Evolutionary conservation across 768 basidiomycete species (phyloP).

Genomic region (Suillus discolor): DNA sequence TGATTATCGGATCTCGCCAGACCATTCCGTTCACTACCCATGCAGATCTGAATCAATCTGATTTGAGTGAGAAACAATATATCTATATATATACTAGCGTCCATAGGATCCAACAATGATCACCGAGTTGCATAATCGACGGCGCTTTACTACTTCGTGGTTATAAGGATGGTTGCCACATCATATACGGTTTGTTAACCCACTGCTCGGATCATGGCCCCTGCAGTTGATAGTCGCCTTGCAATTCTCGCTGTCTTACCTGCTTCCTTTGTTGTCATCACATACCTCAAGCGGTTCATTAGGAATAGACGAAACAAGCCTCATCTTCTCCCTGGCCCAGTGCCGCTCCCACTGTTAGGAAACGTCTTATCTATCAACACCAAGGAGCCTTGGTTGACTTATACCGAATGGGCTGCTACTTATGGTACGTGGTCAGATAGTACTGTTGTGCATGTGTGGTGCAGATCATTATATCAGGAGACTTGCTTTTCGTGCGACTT

Average conservation of each 20-base stretch:
- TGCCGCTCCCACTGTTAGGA: conserved; percentile 45
- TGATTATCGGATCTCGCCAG: no score
- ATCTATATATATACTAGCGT: no score
- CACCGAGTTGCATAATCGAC: no score
- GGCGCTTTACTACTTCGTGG: no score
- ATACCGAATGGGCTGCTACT: conserved; percentile 35
- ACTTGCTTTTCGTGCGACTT: conserved; percentile 5
- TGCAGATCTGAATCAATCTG: no score
- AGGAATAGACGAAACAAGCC: background rate
- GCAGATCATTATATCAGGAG: background rate
- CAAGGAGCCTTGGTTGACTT: conserved; percentile 35
- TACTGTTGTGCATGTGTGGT: background rate
- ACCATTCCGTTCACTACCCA: no score
- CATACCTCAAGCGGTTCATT: background rate
- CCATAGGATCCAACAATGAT: no score
- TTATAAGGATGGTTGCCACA: no score
- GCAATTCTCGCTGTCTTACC: background rate
- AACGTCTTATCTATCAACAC: conserved; percentile 45
- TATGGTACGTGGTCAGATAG: conserved; percentile 18
- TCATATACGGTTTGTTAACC: no score
- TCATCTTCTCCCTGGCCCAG: conserved; percentile 50
- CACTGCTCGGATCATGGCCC: background rate
- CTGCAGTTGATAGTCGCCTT: background rate
- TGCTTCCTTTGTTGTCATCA: background rate
- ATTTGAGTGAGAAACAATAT: no score